Base-by-base conservation (phyloP, 2,329 filamentous ascomycete species). In the Escovopsis sp. region DNA sequence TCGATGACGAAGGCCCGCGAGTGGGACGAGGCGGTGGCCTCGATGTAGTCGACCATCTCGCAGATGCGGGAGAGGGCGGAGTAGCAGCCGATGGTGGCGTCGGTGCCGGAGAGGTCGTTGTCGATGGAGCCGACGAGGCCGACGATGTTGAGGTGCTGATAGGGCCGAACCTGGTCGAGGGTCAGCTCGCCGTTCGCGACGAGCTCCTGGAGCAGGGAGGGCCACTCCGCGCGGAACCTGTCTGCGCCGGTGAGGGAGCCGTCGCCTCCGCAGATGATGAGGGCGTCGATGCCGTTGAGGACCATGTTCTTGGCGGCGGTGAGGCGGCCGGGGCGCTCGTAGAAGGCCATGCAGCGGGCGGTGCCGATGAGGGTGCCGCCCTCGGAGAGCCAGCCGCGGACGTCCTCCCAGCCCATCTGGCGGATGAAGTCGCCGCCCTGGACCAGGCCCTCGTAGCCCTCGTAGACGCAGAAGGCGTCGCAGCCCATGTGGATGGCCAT, bases 221-320 rank as follows among this genome's bases (percentile, higher is more conserved):
- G 84, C 90, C 90, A 98, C 56, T 98, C 90, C 34, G 72, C 66
- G 43, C 90, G 76, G 63, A 98, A 96, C 51, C 76, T 79, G 65
- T 98, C 90, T 36, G 90, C 90, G 53, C 90, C 90, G 10, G 90
- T 98, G 51, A 98, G 70, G 45, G 85, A 93, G 43, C 90, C 90
- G 55, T 98, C 90, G 63, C 90, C 90, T 55, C 90, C 90, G 57
- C 88, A 96, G 54, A 98, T 92, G 49, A 98, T 80, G 48, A 98
- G 68, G 36, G 90, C 90, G 55, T 98, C 86, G 46, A 98, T 96
- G 52, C 90, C 90, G 46, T 84, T 76, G 41, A 85, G 59, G 29
- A 98, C 73, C 76, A 98, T 79, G 65, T 98, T 94, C 68, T 88
- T 94, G 39, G 90, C 90, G 2, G 85, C 90, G 36, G 66, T 71